Evolutionary conservation across 2,329 filamentous ascomycete genomes (phyloP).

Genomic region (Davidsoniella virescens): DNA sequence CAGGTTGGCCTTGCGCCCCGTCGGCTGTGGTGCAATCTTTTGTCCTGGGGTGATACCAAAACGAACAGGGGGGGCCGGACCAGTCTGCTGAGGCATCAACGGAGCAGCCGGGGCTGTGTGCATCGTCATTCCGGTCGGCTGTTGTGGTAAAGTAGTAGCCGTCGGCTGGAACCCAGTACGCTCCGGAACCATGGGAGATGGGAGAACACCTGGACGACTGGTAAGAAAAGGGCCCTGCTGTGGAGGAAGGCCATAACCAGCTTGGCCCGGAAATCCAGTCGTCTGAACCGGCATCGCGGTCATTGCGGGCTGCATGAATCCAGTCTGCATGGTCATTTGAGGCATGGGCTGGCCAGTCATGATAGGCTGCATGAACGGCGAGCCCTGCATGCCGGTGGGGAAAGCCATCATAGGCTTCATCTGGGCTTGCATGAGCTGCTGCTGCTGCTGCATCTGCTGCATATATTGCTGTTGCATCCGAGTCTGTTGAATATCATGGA

Average conservation of each 20-base stretch:
- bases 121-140: constrained; percentile 19
- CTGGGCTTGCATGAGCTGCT: constrained; percentile 23
- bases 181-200: constrained; percentile 43
- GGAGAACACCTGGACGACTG: constrained; percentile 26
- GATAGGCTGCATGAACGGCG: constrained; percentile 30
- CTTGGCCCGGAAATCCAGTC: constrained; percentile 22
- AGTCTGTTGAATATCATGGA: constrained; percentile 55
- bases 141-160: constrained; percentile 27
- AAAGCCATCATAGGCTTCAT: constrained; percentile 25
- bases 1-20: constrained; percentile 78
- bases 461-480: constrained; percentile 47
- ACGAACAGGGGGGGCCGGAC: constrained; percentile 67
- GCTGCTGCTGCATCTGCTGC: constrained; percentile 28
- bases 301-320: constrained; percentile 43
- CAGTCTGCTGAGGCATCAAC: constrained; percentile 28
- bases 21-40: constrained; percentile 71
- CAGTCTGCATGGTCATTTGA: constrained; percentile 20
- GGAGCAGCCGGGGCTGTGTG: constrained; percentile 4
- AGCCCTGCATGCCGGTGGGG: constrained; percentile 20
- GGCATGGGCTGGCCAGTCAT: constrained; percentile 31
- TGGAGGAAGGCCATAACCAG: constrained; percentile 16
- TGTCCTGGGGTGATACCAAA: constrained; percentile 67
- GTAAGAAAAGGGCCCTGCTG: constrained; percentile 11
- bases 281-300: constrained; percentile 35
- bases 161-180: constrained; percentile 30